phyloP scores from a whole-genome alignment of 345 rosid species.

The Acer yangbiense region DNA sequence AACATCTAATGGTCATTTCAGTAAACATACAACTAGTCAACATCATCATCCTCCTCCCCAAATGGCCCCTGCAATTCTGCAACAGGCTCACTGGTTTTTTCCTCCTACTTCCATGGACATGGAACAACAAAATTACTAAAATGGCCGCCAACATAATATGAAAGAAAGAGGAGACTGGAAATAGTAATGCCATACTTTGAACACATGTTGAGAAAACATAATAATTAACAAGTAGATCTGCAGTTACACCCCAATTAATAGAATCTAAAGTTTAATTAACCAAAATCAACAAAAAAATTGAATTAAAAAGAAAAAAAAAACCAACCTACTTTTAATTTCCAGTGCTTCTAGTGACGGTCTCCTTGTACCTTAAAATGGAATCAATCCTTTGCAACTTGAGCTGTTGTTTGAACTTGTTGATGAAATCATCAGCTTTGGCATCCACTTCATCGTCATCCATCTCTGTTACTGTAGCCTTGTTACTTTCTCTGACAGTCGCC shows the following conservation, averaged over 20 bases:
- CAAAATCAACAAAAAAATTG: constrained; percentile 6
- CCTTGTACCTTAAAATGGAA: constrained; percentile 63
- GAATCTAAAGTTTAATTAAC: neutral
- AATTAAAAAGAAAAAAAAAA: neutral
- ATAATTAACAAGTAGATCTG: constrained; percentile 29
- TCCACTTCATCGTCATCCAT: constrained; percentile 68
- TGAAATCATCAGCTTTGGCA: constrained; percentile 80
- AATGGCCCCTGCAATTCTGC: neutral
- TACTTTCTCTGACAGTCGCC: constrained; percentile 52
- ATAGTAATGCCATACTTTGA: constrained; percentile 5
- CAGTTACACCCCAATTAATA: constrained; percentile 22
- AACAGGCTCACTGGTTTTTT: neutral
- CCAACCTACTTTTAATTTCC: constrained; percentile 19
- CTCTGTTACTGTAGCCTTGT: constrained; percentile 39
- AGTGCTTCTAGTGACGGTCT: constrained; percentile 38
- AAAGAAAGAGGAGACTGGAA: neutral
- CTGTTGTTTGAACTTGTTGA: constrained; percentile 71
- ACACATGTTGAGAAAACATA: constrained; percentile 24
- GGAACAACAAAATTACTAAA: constrained; percentile 10
- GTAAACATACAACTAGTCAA: neutral
- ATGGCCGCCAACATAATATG: neutral
- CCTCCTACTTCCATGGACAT: constrained; percentile 8
- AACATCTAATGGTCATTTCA: constrained; percentile 5
- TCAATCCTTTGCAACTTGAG: constrained; percentile 70
- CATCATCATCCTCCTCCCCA: neutral